Percentiles rank a stretch among this genome's conserved stretches.
phyloP scores from a whole-genome alignment of 2,329 filamentous ascomycete species.

The Penicillium sp. region DNA sequence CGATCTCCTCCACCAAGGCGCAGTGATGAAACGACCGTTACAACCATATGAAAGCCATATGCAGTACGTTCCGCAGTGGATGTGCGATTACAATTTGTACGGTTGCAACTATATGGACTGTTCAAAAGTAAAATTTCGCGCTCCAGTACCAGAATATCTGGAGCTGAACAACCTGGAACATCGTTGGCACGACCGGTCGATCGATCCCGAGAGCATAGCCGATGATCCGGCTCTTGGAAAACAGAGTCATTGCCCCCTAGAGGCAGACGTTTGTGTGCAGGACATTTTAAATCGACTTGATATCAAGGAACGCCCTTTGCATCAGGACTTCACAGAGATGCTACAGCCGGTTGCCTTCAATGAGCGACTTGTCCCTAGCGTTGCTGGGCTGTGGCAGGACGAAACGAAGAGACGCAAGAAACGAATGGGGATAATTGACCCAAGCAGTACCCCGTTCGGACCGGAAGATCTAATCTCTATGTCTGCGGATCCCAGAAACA shows the following conservation, averaged over 20 bases:
- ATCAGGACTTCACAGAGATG: slow-evolving; percentile 83
- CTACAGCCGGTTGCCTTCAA: slow-evolving; percentile 63
- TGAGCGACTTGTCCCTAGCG: slow-evolving; percentile 85
- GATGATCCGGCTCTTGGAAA: slow-evolving; percentile 68
- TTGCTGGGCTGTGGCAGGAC: slow-evolving; percentile 91
- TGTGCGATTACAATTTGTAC: slow-evolving; percentile 97
- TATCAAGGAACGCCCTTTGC: slow-evolving; percentile 74
- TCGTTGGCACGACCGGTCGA: slow-evolving; percentile 77
- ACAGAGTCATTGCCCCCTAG: slow-evolving; percentile 83
- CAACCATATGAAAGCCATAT: slow-evolving; percentile 94
- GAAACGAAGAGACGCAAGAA: slow-evolving; percentile 78
- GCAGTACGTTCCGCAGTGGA: slow-evolving; percentile 92
- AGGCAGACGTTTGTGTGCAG: slow-evolving; percentile 86
- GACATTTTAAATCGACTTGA: slow-evolving; percentile 80
- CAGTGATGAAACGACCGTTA: slow-evolving; percentile 77
- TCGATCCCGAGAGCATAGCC: slow-evolving; percentile 60
- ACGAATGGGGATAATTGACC: slow-evolving; percentile 64
- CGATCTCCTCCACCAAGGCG: slow-evolving; percentile 84
- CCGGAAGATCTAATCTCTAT: slow-evolving; percentile 82
- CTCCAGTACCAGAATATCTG: slow-evolving; percentile 71
- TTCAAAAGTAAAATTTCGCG: slow-evolving; percentile 69
- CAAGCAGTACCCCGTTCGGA: slow-evolving; percentile 74
- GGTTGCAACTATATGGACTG: slow-evolving; percentile 86
- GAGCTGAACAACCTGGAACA: slow-evolving; percentile 63
- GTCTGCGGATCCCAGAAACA: slow-evolving; percentile 76